Base-by-base conservation (phyloP, 2,329 filamentous ascomycete species). In the Teratosphaeria nubilosa region DNA sequence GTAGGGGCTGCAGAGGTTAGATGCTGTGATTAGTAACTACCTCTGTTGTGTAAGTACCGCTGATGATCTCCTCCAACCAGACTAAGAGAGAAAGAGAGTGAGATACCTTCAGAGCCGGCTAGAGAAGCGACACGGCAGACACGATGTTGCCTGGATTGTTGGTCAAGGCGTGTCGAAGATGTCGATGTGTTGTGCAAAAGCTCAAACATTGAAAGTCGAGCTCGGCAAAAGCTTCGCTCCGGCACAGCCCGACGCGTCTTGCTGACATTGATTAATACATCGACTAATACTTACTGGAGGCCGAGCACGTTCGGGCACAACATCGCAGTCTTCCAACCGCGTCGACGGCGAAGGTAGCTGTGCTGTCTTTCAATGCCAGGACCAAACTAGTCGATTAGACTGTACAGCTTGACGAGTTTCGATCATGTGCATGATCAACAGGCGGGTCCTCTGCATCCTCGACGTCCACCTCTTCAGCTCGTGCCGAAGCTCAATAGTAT, bases 1-100 rank as follows among this genome's bases (percentile, higher is more conserved):
- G 24, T 56, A 51, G 56, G 14, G 50, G 56, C 31, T 53, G 31
- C 51, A 48, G 9, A 22, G 32, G 56, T 57, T 48, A 57, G 56
- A 48, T 48, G 41, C 41, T 48, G 41, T 22, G 20, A 48, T 48
- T 48, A 48, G 41, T 48, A 48, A 7, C 41, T 48, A 48, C 41
- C 41, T 48, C 41, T 48, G 41, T n/a, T 48, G 41, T 48, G 41
- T 48, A 48, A 48, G 41, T 48, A 22, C 41, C 41, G 20, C 41
- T 48, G 22, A 20, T 48, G 41, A 48, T 20, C 2, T n/a, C n/a
- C 16, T 20, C 41, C 41, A 48, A 20, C 41, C 34, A 41, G 34
- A 41, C 11, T 20, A 5, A 22, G 20, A 20, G n/a, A 20, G n/a
- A 48, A 48, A 48, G 41, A 48, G 41, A 48, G 22, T 22, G 20